Base-by-base conservation (phyloP, 2,329 filamentous ascomycete genomes). In the Hirsutella minnesotensis region DNA sequence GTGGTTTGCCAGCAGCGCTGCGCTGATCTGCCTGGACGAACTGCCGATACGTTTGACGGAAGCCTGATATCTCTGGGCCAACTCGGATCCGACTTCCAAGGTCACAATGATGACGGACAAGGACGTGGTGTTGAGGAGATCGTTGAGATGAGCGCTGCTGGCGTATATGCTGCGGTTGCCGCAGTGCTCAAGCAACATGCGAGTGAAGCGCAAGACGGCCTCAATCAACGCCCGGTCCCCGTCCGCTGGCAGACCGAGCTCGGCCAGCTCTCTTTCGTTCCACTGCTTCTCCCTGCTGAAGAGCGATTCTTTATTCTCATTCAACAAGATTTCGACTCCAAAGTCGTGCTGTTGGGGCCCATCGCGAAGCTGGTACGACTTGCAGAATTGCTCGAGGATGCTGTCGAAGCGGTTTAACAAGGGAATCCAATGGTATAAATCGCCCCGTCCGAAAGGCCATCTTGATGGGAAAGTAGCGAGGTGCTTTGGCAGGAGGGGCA, bases 341-440 rank as follows among this genome's bases (percentile, higher is more conserved):
- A 96, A 95, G 22, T 86, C 77, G 51, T 79, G 75, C 38, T 71
- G 77, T 63, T 98, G 94, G 2, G 88, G 87, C 1, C 86, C 87
- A 45, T 83, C 75, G 47, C 79, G 77, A 44, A 98, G 70, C 47
- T 79, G 79, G 66, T 98, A 98, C 50, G 79, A 81, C 44, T 77
- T 72, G 61, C 81, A 87, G 60, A 94, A 88, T 33, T 78, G 70
- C 53, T 94, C 86, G 34, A 98, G 69, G 49, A 96, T 80, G 56
- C 77, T 78, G 63, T 98, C 92, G 63, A 98, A 96, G 45, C 88
- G 82, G 62, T 98, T 94, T 46, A 98, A 68, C 20, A 95, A 75
- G 22, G 86, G 82, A 51, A 98, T 95, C 94, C 94, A 98, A 70
- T 98, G 90, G 60, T 96, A 96, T 24, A 96, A 70, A 61, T 98